phyloP scores from a whole-genome alignment of 164 flowering plant species.

The Piper betle region DNA sequence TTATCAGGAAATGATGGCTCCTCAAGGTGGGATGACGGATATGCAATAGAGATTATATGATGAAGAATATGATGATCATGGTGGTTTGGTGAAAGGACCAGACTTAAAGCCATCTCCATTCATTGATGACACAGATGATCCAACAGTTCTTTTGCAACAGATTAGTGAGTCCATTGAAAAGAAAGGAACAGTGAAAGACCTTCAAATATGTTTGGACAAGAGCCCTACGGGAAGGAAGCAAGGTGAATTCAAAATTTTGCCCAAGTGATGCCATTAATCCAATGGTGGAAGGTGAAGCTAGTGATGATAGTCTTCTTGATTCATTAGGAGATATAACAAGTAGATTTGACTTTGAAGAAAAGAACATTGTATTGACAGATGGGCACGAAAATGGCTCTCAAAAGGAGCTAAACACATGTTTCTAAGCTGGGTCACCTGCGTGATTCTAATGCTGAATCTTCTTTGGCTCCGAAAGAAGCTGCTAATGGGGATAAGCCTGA shows the following conservation, averaged over 20 bases:
- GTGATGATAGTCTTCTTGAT: conserved; percentile 6
- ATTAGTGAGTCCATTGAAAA: conserved; percentile 27
- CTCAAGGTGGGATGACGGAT: conserved; percentile 15
- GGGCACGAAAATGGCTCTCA: neutral
- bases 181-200: conserved; percentile 14
- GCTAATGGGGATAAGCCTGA: neutral
- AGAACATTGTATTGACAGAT: conserved; percentile 23
- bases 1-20: conserved; percentile 34
- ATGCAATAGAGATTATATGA: conserved; percentile 18
- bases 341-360: conserved; percentile 30
- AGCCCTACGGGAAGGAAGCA: conserved; percentile 14
- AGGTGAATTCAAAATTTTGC: conserved; percentile 3
- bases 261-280: neutral
- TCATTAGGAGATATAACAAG: conserved; percentile 5
- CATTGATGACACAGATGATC: conserved; percentile 28
- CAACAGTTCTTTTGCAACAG: conserved; percentile 26
- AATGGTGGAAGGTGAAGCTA: conserved; percentile 1
- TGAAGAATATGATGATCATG: conserved; percentile 7
- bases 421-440: conserved; percentile 5
- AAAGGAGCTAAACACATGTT: neutral
- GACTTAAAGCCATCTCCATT: conserved; percentile 9
- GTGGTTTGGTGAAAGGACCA: conserved; percentile 5
- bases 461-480: conserved; percentile 5
- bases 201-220: conserved; percentile 7
- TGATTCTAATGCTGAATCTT: conserved; percentile 1